phyloP scores from a whole-genome alignment of 2,329 filamentous ascomycete genomes.

The Xylariaceae sp. region DNA sequence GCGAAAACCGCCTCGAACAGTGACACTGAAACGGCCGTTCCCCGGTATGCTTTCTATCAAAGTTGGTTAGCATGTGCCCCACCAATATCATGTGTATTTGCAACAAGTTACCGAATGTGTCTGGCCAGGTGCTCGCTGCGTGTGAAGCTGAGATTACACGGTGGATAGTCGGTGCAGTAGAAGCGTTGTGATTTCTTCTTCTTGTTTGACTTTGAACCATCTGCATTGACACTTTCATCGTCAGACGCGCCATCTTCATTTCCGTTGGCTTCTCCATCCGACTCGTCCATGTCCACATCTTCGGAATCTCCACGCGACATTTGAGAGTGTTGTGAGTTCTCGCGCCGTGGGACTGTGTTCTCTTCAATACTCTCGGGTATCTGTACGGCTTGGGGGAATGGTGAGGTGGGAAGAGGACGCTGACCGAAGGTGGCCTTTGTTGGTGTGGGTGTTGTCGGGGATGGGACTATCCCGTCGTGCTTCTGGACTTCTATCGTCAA shows the following conservation, averaged over 20 bases:
- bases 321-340: constrained; percentile 66
- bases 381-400: constrained; percentile 59
- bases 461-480: constrained; percentile 37
- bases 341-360: constrained; percentile 54
- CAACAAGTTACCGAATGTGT: constrained; percentile 78
- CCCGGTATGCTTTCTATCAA: constrained; percentile 86
- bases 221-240: constrained; percentile 67
- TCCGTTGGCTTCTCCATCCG: constrained; percentile 66
- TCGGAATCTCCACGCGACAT: constrained; percentile 66
- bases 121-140: constrained; percentile 93
- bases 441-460: constrained; percentile 59
- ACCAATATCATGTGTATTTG: constrained; percentile 3
- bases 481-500: constrained; percentile 40
- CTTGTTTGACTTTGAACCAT: constrained; percentile 75
- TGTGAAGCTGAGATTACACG: constrained; percentile 93
- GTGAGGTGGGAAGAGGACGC: constrained; percentile 59
- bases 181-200: constrained; percentile 98
- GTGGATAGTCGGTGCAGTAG: constrained; percentile 93
- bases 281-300: constrained; percentile 80
- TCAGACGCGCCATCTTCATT: constrained; percentile 66
- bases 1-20: constrained; percentile 89
- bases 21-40: constrained; percentile 97
- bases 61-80: constrained; percentile 34
- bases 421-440: constrained; percentile 66
- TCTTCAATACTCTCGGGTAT: constrained; percentile 55